Conservation (phyloP, 2,329 filamentous ascomycete species). For the Phyllosticta paracitricarpa region DNA sequence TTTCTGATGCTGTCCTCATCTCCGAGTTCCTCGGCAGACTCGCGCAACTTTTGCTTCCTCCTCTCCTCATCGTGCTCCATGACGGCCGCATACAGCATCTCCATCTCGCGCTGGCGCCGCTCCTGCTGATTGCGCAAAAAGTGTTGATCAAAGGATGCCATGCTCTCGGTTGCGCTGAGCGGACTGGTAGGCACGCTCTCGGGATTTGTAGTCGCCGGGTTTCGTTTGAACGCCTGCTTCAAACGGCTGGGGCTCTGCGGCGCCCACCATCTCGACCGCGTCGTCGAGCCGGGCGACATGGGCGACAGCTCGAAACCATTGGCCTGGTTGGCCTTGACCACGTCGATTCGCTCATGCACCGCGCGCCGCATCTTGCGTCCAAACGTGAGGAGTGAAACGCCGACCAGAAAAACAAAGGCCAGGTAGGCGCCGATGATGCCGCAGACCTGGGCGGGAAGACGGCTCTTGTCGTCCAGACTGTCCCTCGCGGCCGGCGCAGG, state of each 20-base stretch:
- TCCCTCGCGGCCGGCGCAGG: conserved; percentile 20
- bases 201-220: conserved; percentile 13
- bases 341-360: conserved; percentile 43
- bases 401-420: conserved; percentile 63
- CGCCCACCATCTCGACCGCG: not conserved
- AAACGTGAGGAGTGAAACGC: conserved; percentile 44
- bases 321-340: conserved; percentile 38
- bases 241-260: conserved; percentile 19
- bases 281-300: conserved; percentile 20
- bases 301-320: conserved; percentile 25
- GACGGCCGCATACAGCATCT: conserved; percentile 83
- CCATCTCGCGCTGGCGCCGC: conserved; percentile 72
- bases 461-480: conserved; percentile 31
- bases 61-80: conserved; percentile 70
- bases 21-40: conserved; percentile 14
- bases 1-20: conserved; percentile 16
- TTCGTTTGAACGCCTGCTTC: conserved; percentile 18
- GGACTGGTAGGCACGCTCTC: conserved; percentile 26
- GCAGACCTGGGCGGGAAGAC: conserved; percentile 72
- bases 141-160: conserved; percentile 64
- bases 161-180: conserved; percentile 42
- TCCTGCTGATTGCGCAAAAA: conserved; percentile 65
- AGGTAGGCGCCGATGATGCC: conserved; percentile 79
- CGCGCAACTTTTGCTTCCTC: conserved; percentile 21
- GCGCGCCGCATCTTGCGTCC: conserved; percentile 34